Base-by-base conservation (phyloP, 2,329 filamentous ascomycete species). In the Ceratocystis diversiconidia region DNA sequence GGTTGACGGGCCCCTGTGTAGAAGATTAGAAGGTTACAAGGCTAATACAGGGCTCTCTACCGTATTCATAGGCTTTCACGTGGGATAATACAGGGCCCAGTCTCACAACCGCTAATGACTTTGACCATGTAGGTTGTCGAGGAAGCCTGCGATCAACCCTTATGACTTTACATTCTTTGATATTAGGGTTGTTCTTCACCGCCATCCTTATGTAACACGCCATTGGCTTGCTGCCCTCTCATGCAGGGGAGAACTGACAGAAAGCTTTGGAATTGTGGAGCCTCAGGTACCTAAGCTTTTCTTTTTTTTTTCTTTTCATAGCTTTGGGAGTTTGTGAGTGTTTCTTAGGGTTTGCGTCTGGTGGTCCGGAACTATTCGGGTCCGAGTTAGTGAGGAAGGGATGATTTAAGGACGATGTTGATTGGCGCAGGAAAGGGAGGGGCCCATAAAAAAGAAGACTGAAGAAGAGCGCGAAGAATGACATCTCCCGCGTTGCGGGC, bases 171-270 rank as follows among this genome's bases (percentile, higher is more conserved):
- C 25, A 32, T 5, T 6, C 3, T 8, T 3, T 10, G 15, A 1
- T 0, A n/a, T 12, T 59, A 59, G 55, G 55, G 55, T 59, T 32
- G 4, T 3, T 5, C 1, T 25, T 59, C 28, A 59, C 55, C 55
- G 55, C 55, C 15, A 17, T 25, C 28, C 25, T 52, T 59, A 59
- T 36, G 55, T 59, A 59, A 59, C 55, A 59, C 55, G 55, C 55
- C 15, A 59, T 59, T 59, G 55, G 55, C 30, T 10, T 59, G 32
- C 17, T 57, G 52, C 22, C 30, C n/a, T 32, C 30, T 59, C 55
- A 59, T 36, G 55, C 55, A 59, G 55, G 55, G 55, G 55, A 59
- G 55, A 19, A 59, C 7, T 59, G 55, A 59, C 55, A 59, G 6
- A n/a, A 57, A 59, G 19, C 55, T 10, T 15, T 36, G 55, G 3